These are phyloP conservation scores for Colletotrichum tofieldiae DNA, from an alignment of 2,329 filamentous ascomycete species.

Conservation along the genomic window DNA sequence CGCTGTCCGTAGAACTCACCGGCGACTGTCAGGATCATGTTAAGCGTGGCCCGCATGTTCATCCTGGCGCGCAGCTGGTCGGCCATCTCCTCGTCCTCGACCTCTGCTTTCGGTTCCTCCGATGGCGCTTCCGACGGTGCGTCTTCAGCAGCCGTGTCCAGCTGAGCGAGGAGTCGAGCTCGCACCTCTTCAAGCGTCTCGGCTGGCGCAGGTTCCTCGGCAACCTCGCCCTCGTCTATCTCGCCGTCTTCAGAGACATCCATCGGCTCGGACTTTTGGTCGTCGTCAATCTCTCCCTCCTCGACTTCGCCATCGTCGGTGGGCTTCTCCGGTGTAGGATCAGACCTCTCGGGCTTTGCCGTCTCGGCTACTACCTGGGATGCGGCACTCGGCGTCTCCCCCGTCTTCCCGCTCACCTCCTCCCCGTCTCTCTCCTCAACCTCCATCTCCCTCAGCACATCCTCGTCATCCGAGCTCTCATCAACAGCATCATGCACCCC, in stretches of 20 bases:
- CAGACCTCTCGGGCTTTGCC: slow-evolving; percentile 37
- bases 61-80: slow-evolving; percentile 55
- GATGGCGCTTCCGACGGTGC: slow-evolving; percentile 47
- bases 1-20: slow-evolving; percentile 93
- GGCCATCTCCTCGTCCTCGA: slow-evolving; percentile 42
- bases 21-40: slow-evolving; percentile 91
- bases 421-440: slow-evolving; percentile 50
- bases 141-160: slow-evolving; percentile 52
- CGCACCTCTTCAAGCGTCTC: slow-evolving; percentile 64
- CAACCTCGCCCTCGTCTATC: slow-evolving; percentile 52
- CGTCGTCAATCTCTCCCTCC: slow-evolving; percentile 40
- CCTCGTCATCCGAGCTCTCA: slow-evolving; percentile 58
- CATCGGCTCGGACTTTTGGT: slow-evolving; percentile 55
- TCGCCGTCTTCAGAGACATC: slow-evolving; percentile 61
- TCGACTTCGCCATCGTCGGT: slow-evolving; percentile 43
- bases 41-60: slow-evolving; percentile 80
- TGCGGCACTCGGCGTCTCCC: neutral
- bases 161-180: slow-evolving; percentile 62
- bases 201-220: slow-evolving; percentile 48
- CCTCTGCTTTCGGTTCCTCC: slow-evolving; percentile 36
- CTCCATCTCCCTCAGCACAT: slow-evolving; percentile 54
- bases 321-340: slow-evolving; percentile 43
- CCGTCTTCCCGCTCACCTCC: slow-evolving; percentile 29
- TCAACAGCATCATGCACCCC: slow-evolving; percentile 64
- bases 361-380: slow-evolving; percentile 30